A percentile compares a stretch with the other conserved stretches of the same genome.
Conservation (phyloP, 306 rosid species). For the Quercus aquifolioides region DNA sequence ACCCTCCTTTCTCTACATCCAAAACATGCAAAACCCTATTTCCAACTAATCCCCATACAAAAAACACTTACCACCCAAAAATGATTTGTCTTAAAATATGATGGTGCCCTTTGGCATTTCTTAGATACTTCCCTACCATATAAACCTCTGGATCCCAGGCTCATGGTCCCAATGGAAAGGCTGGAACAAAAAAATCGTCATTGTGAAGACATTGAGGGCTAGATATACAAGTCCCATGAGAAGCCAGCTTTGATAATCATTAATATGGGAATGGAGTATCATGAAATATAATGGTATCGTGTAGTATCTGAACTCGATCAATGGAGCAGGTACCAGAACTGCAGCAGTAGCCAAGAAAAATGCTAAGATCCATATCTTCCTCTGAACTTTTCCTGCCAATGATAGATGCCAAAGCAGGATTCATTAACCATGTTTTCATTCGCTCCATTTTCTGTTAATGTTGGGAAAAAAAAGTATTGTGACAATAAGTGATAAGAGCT, state of each 20-base stretch:
- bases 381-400: constrained; percentile 52
- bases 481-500: neutral
- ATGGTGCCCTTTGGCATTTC: neutral
- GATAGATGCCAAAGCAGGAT: neutral
- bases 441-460: neutral
- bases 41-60: neutral
- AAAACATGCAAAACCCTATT: too few species aligned
- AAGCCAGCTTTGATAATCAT: constrained; percentile 53
- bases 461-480: neutral
- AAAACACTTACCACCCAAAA: neutral
- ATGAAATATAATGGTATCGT: constrained; percentile 68
- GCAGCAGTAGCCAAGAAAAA: constrained; percentile 68
- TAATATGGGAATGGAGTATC: constrained; percentile 50
- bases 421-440: neutral
- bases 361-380: constrained; percentile 67
- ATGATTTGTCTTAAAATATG: neutral
- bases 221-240: constrained; percentile 47
- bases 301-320: constrained; percentile 86
- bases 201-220: constrained; percentile 56
- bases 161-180: constrained; percentile 86
- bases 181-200: constrained; percentile 70
- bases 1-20: neutral
- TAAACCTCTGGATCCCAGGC: constrained; percentile 79
- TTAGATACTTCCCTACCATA: constrained; percentile 49
- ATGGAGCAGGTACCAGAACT: constrained; percentile 77